Base-by-base conservation (phyloP, 306 rosid genomes). In the Fragaria ananassa region DNA sequence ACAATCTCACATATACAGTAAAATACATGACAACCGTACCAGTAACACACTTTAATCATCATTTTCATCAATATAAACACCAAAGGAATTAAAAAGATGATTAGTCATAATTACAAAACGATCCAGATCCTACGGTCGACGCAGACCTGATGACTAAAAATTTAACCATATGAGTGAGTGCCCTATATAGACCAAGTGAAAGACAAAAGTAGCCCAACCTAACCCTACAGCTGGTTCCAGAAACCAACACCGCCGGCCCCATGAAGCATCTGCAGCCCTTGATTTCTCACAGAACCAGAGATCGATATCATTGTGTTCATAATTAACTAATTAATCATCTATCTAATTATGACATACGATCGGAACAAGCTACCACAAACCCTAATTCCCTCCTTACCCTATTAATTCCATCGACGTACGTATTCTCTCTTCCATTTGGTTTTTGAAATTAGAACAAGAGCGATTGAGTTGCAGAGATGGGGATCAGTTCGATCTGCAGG, bases 141-240 rank as follows among this genome's bases (percentile, higher is more conserved):
- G 75, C 79, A 75, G 81, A 75, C 79, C 14, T 5, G 13, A 18
- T 21, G 29, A 19, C 11, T 19, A 37, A 3, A 50, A 19, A 8
- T 31, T 39, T 39, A 39, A 3, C 19, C 41, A 45, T 46, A 29
- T 0, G 42, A 34, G 78, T 54, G 65, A 21, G 70, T 65, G 73
- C 77, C 68, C 58, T 25, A 35, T 25, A 35, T 23, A 41, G 37
- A 62, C 9, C 21, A 3, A 46, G 56, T 31, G 70, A 57, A 19
- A 71, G 56, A 67, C 25, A 49, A 58, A 74, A 41, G 42, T 25
- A 76, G 66, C 76, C 75, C 49, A 27, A 76, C 74, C 79, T 39
- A 66, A 79, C 76, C 69, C 57, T 41, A 83, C 80, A 65, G 73
- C 71, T 71, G 81, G 76, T 69, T 42, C 63, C 74, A 62, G 56